Percentiles rank a stretch among this genome's conserved stretches.
Conservation (phyloP, 1,284 basidiomycete genomes). For the Fistulinella cinereoalba region DNA sequence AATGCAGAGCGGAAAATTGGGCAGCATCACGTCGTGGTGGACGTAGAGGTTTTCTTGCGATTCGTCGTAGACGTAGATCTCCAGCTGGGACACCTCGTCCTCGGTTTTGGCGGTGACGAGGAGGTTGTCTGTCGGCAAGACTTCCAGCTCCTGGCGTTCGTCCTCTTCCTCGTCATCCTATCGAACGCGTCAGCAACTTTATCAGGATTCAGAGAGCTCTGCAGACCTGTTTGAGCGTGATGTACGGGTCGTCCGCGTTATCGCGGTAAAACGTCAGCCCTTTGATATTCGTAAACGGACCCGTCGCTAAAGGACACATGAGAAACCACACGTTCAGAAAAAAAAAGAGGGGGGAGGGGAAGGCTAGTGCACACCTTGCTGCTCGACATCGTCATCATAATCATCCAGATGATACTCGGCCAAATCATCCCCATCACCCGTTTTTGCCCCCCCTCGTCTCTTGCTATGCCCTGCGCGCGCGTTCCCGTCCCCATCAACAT, state of each 20-base stretch:
- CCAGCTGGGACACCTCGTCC: constrained; percentile 94
- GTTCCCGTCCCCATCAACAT: constrained; percentile 57
- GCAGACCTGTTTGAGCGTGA: constrained; percentile 89
- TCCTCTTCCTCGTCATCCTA: constrained; percentile 67
- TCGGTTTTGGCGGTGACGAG: constrained; percentile 94
- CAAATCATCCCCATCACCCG: constrained; percentile 78
- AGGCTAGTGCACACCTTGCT: constrained; percentile 40
- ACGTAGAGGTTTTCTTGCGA: constrained; percentile 90
- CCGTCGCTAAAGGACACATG: constrained; percentile 69
- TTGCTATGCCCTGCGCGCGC: constrained; percentile 28
- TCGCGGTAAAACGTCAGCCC: constrained; percentile 90
- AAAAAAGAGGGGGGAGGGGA: neutral
- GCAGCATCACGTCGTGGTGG: constrained; percentile 98
- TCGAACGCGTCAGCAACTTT: constrained; percentile 5
- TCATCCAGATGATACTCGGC: constrained; percentile 90
- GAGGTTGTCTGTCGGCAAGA: constrained; percentile 90
- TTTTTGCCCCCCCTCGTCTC: too few species aligned
- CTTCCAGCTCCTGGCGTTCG: constrained; percentile 88
- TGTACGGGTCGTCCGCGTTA: constrained; percentile 95
- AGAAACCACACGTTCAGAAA: neutral
- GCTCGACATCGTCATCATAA: constrained; percentile 81
- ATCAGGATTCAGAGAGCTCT: neutral
- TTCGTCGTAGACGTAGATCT: constrained; percentile 94
- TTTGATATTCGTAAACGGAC: constrained; percentile 95
- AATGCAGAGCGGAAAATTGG: constrained; percentile 95